Evolutionary conservation across 768 basidiomycete genomes (phyloP).

Genomic region (Suillus subalutaceus): DNA sequence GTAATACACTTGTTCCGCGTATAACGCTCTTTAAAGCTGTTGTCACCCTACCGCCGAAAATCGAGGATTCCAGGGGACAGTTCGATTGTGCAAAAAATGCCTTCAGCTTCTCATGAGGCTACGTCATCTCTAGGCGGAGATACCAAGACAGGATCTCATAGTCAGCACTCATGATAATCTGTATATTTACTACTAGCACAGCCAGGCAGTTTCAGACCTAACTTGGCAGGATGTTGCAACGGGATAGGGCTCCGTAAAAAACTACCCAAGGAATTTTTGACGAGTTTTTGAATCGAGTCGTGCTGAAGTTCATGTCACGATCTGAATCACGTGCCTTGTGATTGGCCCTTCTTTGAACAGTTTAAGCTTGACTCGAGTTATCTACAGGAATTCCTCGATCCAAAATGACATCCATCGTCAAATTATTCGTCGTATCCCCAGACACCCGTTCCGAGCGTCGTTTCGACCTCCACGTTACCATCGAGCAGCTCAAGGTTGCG

Average conservation of each 20-base stretch:
- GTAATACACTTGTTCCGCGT: background rate
- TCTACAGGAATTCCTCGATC: background rate
- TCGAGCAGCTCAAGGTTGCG: conserved; percentile 81
- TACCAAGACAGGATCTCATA: background rate
- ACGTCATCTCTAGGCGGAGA: no score
- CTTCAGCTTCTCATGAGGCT: background rate
- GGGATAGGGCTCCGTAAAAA: no score
- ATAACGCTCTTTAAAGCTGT: background rate
- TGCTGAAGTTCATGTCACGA: no score
- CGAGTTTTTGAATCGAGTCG: no score
- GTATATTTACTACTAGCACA: no score
- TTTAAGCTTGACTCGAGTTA: background rate
- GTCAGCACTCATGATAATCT: background rate
- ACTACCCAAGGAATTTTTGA: no score
- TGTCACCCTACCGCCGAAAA: background rate
- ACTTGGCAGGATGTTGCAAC: background rate
- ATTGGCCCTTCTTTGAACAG: background rate
- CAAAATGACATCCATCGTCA: conserved; percentile 51
- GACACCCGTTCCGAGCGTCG: conserved; percentile 92
- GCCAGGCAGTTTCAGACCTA: no score
- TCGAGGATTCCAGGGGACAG: background rate
- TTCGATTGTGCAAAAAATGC: background rate
- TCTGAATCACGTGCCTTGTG: background rate
- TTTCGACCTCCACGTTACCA: conserved; percentile 72
- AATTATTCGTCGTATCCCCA: conserved; percentile 79